Base-by-base conservation (phyloP, 495 filamentous ascomycete genomes). In the Penicillium parvum region DNA sequence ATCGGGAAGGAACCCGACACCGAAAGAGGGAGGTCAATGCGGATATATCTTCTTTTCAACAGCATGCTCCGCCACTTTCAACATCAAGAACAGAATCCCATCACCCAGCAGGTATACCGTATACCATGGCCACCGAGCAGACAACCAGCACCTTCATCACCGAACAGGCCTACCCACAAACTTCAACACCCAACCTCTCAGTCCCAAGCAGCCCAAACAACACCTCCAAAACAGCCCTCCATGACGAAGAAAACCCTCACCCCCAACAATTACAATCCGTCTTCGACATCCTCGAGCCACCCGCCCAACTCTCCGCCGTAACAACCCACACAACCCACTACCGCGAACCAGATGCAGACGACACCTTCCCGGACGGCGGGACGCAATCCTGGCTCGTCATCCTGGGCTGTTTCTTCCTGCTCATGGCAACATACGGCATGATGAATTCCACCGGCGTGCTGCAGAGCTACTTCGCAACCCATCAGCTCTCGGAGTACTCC, bases 371-470 rank as follows among this genome's bases (percentile, higher is more conserved):
- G 5, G 81, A 84, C 47, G 81, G 82, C 29, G 83, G 81, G 5
- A 43, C 63, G 1, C 49, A 65, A 34, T 80, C 77, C 30, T 84
- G 81, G 80, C 71, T 81, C 11, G 81, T 84, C 1, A 75, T 86
- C 2, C 46, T 79, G 5, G 81, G 78, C 2, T 80, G 78, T 6
- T 86, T 83, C 63, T 72, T 71, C 56, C 69, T 77, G 30, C 75
- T 85, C 49, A 60, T 78, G 43, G 73, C 74, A 17, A 73, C 77
- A 8, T 84, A 78, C 53, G 82, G 82, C 0, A 64, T 84, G 32
- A 77, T 71, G 81, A 71, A 82, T 60, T 75, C 72, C 8, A 69
- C 79, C 4, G 82, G 78, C 33, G 75, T 84, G 2, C 72, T 84
- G 37, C 80, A 84, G 53, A 75, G 72, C 25, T 83, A 82, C 61